These are phyloP conservation scores for Fraxinus velutina DNA, from an alignment of 305 asterid genomes.

Conservation along the genomic window DNA sequence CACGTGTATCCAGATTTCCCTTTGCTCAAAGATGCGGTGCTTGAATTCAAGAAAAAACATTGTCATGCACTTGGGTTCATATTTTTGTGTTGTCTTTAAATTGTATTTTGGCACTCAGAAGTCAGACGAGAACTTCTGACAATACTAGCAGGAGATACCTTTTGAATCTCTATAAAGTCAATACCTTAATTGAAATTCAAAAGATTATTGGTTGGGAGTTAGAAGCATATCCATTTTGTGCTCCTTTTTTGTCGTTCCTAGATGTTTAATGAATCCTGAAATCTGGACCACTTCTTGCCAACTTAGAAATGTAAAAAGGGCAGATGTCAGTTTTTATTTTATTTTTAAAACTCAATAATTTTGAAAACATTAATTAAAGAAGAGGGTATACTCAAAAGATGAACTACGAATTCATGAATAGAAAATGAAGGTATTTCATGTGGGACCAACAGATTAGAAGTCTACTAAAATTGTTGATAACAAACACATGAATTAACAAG, in stretches of 20 bases:
- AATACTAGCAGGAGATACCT: background rate
- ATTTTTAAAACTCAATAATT: background rate
- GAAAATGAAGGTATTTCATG: background rate
- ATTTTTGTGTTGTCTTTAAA: background rate
- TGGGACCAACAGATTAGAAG: background rate
- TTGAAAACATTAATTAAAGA: background rate
- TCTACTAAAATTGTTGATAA: background rate
- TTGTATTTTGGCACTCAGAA: background rate
- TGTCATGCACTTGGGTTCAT: background rate
- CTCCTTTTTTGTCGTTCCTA: background rate
- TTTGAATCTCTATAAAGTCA: constrained; percentile 4
- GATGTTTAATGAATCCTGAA: background rate
- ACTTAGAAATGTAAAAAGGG: background rate
- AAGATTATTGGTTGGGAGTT: background rate
- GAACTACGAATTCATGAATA: background rate
- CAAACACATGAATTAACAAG: background rate
- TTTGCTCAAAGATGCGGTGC: background rate
- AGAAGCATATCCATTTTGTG: background rate
- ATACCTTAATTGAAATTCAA: background rate
- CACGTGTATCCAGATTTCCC: background rate
- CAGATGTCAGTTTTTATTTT: background rate
- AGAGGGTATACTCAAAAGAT: background rate
- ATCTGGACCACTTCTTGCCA: constrained; percentile 2
- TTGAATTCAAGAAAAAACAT: background rate
- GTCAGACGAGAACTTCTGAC: background rate